Evolutionary conservation across 352 stramenopile genomes (phyloP).

Genomic region (Globisporangium cystogenes): DNA sequence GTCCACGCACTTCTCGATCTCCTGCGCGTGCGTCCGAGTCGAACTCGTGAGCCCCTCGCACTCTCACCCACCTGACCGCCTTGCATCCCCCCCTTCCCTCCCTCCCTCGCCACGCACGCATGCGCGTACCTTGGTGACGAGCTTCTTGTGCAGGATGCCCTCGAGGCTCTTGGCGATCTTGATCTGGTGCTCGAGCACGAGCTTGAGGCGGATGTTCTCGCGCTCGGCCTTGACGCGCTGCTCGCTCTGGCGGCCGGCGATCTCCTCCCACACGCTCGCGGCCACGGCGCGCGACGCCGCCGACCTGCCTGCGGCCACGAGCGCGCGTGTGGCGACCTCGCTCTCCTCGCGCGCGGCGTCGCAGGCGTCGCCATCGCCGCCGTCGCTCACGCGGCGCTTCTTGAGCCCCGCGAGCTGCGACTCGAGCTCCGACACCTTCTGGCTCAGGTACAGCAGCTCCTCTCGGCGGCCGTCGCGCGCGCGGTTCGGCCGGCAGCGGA

Average conservation of each 20-base stretch:
- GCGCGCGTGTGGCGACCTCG: constrained; percentile 1
- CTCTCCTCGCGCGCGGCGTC: not conserved
- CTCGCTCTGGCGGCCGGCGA: not conserved
- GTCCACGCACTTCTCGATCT: constrained; percentile 1
- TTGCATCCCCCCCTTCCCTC: too few relatives aligned
- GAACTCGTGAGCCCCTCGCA: too few relatives aligned
- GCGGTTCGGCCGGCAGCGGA: constrained; percentile 13
- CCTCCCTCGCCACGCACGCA: too few relatives aligned
- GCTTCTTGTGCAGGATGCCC: constrained; percentile 10
- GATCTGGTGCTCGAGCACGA: constrained; percentile 42
- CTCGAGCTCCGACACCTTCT: constrained; percentile 16
- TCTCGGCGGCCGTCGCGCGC: constrained; percentile 17
- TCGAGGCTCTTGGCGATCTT: constrained; percentile 39
- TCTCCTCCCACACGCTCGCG: constrained; percentile 5
- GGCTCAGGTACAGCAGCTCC: constrained; percentile 24
- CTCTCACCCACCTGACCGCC: too few relatives aligned
- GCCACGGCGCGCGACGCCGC: too few relatives aligned
- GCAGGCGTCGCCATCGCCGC: too few relatives aligned
- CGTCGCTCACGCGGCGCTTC: not conserved
- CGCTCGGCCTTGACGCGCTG: constrained; percentile 16
- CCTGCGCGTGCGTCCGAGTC: too few relatives aligned
- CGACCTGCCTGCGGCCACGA: too few relatives aligned
- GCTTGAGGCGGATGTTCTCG: constrained; percentile 47
- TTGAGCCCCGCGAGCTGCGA: constrained; percentile 8
- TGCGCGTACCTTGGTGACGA: not conserved